These are phyloP conservation scores for Spathaspora sp. DNA, from an alignment of 805 yeast species.

Conservation along the genomic window DNA sequence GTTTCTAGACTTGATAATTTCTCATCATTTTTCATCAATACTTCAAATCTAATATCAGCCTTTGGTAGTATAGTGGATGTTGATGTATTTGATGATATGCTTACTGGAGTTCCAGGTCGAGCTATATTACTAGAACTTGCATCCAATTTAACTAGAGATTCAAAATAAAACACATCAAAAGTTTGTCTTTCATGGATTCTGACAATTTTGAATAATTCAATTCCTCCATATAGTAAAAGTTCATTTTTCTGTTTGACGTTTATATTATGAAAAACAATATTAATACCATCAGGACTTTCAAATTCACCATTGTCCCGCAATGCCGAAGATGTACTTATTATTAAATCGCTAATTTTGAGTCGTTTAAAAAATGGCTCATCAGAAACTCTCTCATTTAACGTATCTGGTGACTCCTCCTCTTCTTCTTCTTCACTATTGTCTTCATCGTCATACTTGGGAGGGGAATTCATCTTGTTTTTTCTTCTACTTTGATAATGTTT, in stretches of 20 bases:
- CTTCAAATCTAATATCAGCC: constrained; percentile 54
- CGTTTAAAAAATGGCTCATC: constrained; percentile 29
- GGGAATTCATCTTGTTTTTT: constrained; percentile 1
- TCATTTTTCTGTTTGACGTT: constrained; percentile 42
- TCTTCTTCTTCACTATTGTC: constrained; percentile 10
- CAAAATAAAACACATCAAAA: constrained; percentile 24
- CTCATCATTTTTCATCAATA: constrained; percentile 21
- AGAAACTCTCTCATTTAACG: constrained; percentile 8
- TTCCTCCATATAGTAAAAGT: constrained; percentile 45
- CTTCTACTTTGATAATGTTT: constrained; percentile 27
- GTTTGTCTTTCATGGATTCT: constrained; percentile 14
- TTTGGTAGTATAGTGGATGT: constrained; percentile 15
- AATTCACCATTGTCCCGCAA: constrained; percentile 39
- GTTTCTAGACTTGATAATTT: constrained; percentile 18
- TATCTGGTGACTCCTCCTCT: constrained; percentile 4
- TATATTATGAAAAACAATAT: constrained; percentile 21
- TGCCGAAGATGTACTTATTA: constrained; percentile 46
- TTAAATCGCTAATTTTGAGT: constrained; percentile 33
- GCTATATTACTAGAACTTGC: neutral
- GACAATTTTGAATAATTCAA: constrained; percentile 30
- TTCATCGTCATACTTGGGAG: constrained; percentile 18
- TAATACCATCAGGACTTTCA: constrained; percentile 26
- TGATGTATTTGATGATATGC: constrained; percentile 5
- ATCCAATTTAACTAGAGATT: constrained; percentile 3
- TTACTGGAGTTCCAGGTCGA: constrained; percentile 4